Percentiles rank a stretch among this genome's conserved stretches.
Conservation (phyloP, 2,329 filamentous ascomycete genomes). For the Fusarium virguliforme region DNA sequence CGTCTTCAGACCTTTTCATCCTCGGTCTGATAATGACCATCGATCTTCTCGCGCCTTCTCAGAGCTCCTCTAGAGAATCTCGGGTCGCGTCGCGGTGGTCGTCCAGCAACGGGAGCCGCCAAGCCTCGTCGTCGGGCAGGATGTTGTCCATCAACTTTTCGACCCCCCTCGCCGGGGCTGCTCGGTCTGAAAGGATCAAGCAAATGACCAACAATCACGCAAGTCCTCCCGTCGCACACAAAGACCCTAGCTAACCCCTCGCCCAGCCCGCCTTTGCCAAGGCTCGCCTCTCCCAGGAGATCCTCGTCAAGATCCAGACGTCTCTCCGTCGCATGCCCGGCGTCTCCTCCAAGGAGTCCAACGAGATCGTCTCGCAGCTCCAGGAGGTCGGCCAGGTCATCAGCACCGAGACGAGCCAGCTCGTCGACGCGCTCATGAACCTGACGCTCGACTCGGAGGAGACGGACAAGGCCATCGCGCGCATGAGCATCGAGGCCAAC, state of each 20-base stretch:
- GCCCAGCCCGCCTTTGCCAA: conserved; percentile 56
- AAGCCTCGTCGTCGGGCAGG: conserved; percentile 37
- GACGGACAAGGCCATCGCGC: conserved; percentile 57
- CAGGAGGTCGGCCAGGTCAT: conserved; percentile 58
- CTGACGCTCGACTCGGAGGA: conserved; percentile 58
- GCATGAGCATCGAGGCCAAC: conserved; percentile 59
- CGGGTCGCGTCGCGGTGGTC: conserved; percentile 40
- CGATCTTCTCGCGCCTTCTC: conserved; percentile 22
- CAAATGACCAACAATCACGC: conserved; percentile 60
- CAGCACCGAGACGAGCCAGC: conserved; percentile 59
- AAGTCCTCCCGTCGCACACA: conserved; percentile 39
- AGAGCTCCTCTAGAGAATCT: conserved; percentile 24
- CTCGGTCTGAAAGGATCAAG: conserved; percentile 57
- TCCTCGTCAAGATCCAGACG: conserved; percentile 58
- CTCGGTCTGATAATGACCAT: conserved; percentile 34
- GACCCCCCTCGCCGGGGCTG: conserved; percentile 58
- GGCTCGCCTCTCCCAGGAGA: conserved; percentile 55
- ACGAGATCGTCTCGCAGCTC: conserved; percentile 56
- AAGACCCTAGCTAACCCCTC: neutral
- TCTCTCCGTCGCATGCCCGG: conserved; percentile 60
- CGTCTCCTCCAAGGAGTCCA: conserved; percentile 55
- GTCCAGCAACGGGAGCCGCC: conserved; percentile 35
- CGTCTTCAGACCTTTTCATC: conserved; percentile 6
- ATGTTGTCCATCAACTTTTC: conserved; percentile 61
- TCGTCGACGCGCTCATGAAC: conserved; percentile 59